Evolutionary conservation across 2,329 filamentous ascomycete genomes (phyloP).

Genomic region (Monilinia laxa): DNA sequence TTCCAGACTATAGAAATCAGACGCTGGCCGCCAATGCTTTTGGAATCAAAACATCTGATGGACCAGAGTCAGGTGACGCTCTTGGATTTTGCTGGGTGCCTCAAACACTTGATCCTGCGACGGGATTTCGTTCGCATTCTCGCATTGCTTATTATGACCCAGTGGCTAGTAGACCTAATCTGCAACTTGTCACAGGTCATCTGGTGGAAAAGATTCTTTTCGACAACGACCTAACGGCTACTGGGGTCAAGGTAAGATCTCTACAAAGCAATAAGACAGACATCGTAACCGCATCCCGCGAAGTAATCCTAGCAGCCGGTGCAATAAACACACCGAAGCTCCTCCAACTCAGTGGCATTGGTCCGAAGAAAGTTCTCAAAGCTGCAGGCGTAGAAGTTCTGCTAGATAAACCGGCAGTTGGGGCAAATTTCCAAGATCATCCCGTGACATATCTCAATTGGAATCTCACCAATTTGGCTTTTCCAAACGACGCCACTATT

Average conservation of each 20-base stretch:
- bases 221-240: neutral
- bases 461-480: constrained; percentile 1
- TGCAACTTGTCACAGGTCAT: constrained; percentile 2
- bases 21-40: constrained; percentile 16
- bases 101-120: constrained; percentile 14
- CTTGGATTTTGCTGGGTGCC: constrained; percentile 7
- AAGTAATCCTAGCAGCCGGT: constrained; percentile 50
- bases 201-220: constrained; percentile 9
- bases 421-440: constrained; percentile 42
- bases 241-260: constrained; percentile 18
- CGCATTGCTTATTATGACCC: constrained; percentile 18
- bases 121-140: constrained; percentile 9
- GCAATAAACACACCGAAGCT: constrained; percentile 47
- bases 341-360: constrained; percentile 47
- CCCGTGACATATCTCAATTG: neutral
- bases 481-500: neutral
- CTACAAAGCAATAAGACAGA: constrained; percentile 4
- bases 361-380: constrained; percentile 30
- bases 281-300: constrained; percentile 27
- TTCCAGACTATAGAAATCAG: constrained; percentile 6
- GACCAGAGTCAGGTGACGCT: constrained; percentile 18
- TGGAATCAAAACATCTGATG: constrained; percentile 7
- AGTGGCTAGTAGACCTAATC: constrained; percentile 5
- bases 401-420: constrained; percentile 31
- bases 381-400: constrained; percentile 27